Evolutionary conservation across 345 rosid genomes (phyloP).

Genomic region (Syzygium grande): DNA sequence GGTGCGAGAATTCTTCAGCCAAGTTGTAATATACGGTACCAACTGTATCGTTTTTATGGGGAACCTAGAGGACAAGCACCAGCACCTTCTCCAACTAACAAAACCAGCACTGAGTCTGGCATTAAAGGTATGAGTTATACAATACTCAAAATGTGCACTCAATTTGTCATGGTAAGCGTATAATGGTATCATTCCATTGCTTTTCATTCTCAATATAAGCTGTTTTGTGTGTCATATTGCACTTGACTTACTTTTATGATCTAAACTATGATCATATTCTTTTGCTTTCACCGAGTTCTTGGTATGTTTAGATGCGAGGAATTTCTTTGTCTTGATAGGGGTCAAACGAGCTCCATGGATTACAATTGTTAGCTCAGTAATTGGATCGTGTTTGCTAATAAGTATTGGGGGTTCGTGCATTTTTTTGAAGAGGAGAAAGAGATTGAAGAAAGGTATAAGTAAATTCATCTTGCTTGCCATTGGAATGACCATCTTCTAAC

Average conservation of each 20-base stretch:
- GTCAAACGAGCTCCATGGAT: neutral
- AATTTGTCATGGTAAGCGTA: neutral
- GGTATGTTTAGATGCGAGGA: neutral
- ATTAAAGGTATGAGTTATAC: neutral
- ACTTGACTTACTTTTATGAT: neutral
- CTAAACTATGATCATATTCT: neutral
- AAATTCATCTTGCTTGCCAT: neutral
- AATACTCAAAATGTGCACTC: neutral
- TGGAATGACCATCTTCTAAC: neutral
- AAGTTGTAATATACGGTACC: constrained; percentile 12
- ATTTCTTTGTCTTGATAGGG: neutral
- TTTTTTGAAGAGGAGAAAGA: neutral
- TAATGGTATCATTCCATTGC: neutral
- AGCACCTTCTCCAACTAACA: neutral
- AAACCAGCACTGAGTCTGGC: neutral
- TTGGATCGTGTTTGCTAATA: neutral
- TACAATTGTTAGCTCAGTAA: neutral
- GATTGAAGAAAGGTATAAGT: neutral
- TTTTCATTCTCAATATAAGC: neutral
- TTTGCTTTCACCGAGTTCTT: neutral
- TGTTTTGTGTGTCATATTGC: neutral
- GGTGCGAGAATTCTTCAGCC: constrained; percentile 5
- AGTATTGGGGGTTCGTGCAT: neutral
- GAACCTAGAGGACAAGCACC: neutral
- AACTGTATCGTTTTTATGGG: neutral